Percentiles rank a stretch among this genome's conserved stretches.
phyloP scores from a whole-genome alignment of 371 early-diverging fungal genomes.

The Mortierella sp. region DNA sequence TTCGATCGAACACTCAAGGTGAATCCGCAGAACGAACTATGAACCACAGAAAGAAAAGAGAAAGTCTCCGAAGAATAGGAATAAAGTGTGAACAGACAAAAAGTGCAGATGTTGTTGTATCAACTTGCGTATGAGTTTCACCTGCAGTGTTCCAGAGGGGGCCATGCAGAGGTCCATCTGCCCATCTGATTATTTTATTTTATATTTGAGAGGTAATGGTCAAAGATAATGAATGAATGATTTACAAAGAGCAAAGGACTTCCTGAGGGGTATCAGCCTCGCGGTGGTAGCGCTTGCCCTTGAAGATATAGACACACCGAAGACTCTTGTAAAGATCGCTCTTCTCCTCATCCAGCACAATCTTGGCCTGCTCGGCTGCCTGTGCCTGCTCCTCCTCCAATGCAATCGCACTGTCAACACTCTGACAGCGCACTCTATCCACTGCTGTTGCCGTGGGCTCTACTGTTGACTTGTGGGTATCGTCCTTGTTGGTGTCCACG shows the following conservation, averaged over 20 bases:
- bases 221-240: background rate
- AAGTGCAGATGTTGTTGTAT: background rate
- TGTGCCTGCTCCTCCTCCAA: slow-evolving; percentile 15
- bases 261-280: background rate
- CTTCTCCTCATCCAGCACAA: slow-evolving; percentile 7
- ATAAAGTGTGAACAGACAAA: background rate
- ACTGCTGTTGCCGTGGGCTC: background rate
- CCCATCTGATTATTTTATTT: background rate
- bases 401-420: slow-evolving; percentile 18
- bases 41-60: background rate
- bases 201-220: too few relatives aligned
- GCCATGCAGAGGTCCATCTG: background rate
- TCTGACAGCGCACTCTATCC: slow-evolving; percentile 16
- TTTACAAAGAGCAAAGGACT: background rate
- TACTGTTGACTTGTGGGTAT: background rate
- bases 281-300: slow-evolving; percentile 29
- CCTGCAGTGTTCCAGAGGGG: slow-evolving; percentile 11
- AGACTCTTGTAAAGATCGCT: background rate
- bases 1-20: background rate
- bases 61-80: background rate
- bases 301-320: slow-evolving; percentile 31
- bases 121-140: background rate
- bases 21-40: background rate
- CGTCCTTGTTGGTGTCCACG: slow-evolving; percentile 7
- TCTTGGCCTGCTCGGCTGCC: background rate